phyloP scores from a whole-genome alignment of 1,139 yeast genomes.

The Debaryomyces subglobosus region DNA sequence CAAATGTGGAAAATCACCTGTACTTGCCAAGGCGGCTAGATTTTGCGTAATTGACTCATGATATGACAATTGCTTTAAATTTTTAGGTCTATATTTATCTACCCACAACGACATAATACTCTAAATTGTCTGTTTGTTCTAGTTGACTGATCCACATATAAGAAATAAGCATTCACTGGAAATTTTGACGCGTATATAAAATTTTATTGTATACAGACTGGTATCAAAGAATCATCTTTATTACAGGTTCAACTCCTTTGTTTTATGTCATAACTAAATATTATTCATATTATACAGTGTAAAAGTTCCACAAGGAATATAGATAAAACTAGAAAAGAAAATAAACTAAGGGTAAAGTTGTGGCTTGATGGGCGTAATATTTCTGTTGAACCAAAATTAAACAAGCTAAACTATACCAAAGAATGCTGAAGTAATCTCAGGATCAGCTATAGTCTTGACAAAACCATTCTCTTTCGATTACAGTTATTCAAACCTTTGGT shows the following conservation, averaged over 20 bases:
- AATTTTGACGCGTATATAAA: constrained; percentile 7
- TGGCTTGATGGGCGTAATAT: no score
- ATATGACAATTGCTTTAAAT: constrained; percentile 63
- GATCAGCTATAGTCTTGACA: neutral
- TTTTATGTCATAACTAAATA: neutral
- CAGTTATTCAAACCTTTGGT: constrained; percentile 25
- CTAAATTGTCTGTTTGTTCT: neutral
- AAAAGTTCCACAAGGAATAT: neutral
- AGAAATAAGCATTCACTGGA: neutral
- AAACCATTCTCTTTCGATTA: neutral
- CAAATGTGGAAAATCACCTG: constrained; percentile 93
- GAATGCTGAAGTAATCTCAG: no score
- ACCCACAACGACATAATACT: constrained; percentile 90
- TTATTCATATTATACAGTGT: neutral
- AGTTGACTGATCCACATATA: neutral
- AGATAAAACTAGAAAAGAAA: neutral
- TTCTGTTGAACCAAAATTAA: neutral
- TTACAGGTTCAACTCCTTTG: neutral
- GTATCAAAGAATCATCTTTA: neutral
- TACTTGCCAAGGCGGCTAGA: constrained; percentile 63
- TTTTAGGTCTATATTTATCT: constrained; percentile 85
- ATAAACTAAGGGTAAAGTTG: neutral
- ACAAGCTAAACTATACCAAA: neutral
- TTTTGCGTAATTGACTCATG: constrained; percentile 67
- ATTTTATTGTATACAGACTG: neutral